Conservation (phyloP, 2,329 filamentous ascomycete species). For the Calonectria pteridis region DNA sequence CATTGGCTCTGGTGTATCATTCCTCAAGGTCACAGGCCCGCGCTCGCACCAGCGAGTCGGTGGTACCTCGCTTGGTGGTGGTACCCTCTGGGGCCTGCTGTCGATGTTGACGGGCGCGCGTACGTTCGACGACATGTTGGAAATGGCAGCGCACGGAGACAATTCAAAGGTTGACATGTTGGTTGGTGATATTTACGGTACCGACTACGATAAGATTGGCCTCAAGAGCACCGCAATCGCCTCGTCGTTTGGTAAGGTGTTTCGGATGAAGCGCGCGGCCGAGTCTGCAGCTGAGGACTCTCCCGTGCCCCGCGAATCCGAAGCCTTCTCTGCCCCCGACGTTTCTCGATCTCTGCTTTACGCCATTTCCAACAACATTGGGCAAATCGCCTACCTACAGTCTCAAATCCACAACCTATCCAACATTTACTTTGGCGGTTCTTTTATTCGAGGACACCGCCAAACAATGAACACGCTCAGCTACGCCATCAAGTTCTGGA, state of each 20-base stretch:
- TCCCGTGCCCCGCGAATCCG: slow-evolving; percentile 65
- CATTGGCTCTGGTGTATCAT: slow-evolving; percentile 95
- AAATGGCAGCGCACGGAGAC: slow-evolving; percentile 90
- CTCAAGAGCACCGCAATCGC: slow-evolving; percentile 96
- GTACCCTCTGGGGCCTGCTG: slow-evolving; percentile 96
- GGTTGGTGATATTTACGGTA: slow-evolving; percentile 97
- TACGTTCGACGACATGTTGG: slow-evolving; percentile 98
- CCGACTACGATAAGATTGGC: slow-evolving; percentile 95
- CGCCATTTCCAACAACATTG: slow-evolving; percentile 97
- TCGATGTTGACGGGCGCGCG: slow-evolving; percentile 92
- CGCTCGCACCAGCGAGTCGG: slow-evolving; percentile 90
- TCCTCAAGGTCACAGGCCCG: slow-evolving; percentile 96
- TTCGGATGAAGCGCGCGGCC: slow-evolving; percentile 89
- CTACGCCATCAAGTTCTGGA: slow-evolving; percentile 98
- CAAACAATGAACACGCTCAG: slow-evolving; percentile 98
- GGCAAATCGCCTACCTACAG: slow-evolving; percentile 97
- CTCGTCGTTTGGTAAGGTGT: slow-evolving; percentile 96
- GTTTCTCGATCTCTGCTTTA: slow-evolving; percentile 93
- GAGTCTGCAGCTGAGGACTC: slow-evolving; percentile 83
- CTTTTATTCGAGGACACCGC: slow-evolving; percentile 94
- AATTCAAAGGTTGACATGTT: slow-evolving; percentile 96
- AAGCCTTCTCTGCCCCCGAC: slow-evolving; percentile 78
- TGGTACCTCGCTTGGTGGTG: slow-evolving; percentile 93
- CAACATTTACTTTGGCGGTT: slow-evolving; percentile 97
- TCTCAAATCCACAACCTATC: slow-evolving; percentile 92